Conservation (phyloP, 768 basidiomycete species). For the Tricholoma bakamatsutake region DNA sequence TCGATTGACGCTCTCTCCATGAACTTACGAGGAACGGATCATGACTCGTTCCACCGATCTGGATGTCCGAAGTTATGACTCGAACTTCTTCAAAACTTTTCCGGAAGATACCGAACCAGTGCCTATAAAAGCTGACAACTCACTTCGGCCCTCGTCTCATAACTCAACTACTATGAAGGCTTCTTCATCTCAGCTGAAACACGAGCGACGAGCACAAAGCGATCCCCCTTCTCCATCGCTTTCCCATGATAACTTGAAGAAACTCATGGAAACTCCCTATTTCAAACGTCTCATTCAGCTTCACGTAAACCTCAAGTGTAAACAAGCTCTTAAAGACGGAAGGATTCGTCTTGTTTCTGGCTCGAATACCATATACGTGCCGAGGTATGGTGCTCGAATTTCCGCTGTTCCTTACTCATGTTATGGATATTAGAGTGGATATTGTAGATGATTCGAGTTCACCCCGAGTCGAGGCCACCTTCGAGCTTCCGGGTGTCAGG, state of each 20-base stretch:
- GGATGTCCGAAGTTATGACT: neutral
- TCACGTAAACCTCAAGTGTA: neutral
- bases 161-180: neutral
- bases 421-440: constrained; percentile 31
- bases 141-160: neutral
- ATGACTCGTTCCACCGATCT: neutral
- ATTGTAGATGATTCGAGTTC: constrained; percentile 33
- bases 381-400: constrained; percentile 10
- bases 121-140: neutral
- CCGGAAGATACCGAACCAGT: neutral
- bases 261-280: neutral
- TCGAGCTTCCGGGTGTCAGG: constrained; percentile 42
- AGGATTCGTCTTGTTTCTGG: constrained; percentile 3
- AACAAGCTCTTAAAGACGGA: constrained; percentile 3
- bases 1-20: too few species aligned
- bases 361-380: constrained; percentile 4
- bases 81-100: neutral
- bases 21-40: too few species aligned
- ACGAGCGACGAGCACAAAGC: neutral
- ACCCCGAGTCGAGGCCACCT: constrained; percentile 27
- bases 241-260: neutral
- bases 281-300: constrained; percentile 5
- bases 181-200: neutral
- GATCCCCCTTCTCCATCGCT: neutral
- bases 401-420: neutral